Percentiles rank a stretch among this genome's conserved stretches.
These are phyloP conservation scores for Arachis hypogaea DNA, from an alignment of 306 rosid species.

Conservation along the genomic window DNA sequence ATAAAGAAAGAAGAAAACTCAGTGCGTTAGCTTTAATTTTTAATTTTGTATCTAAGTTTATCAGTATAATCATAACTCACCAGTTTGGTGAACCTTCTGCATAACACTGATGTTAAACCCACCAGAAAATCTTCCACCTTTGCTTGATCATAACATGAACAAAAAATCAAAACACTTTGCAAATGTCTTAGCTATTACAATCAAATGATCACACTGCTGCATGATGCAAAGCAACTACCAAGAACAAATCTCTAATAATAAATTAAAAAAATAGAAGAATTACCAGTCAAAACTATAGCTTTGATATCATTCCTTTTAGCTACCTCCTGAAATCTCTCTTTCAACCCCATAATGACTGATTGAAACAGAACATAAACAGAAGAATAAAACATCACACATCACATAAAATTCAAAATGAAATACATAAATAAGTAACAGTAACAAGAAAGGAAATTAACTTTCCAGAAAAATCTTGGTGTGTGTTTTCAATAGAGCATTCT, in stretches of 20 bases:
- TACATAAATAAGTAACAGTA: slow-evolving; percentile 2
- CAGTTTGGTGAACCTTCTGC: slow-evolving; percentile 80
- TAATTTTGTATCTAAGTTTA: not conserved
- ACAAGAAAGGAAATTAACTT: no score
- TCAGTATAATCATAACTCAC: slow-evolving; percentile 45
- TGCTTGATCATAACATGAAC: slow-evolving; percentile 54
- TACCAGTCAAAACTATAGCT: slow-evolving; percentile 93
- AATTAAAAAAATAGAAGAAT: not conserved
- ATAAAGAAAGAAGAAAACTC: slow-evolving; percentile 23
- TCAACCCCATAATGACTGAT: slow-evolving; percentile 67
- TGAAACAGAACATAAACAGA: slow-evolving; percentile 30
- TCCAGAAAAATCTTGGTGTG: no score
- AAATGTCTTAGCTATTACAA: slow-evolving; percentile 19
- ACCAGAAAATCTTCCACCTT: slow-evolving; percentile 86
- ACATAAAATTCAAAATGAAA: not conserved
- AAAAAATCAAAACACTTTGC: slow-evolving; percentile 16
- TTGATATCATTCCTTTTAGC: slow-evolving; percentile 76
- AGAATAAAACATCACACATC: not conserved
- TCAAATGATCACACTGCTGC: slow-evolving; percentile 14
- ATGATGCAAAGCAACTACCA: slow-evolving; percentile 26
- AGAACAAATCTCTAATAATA: not conserved
- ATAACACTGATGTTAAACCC: slow-evolving; percentile 95
- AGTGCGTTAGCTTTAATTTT: not conserved
- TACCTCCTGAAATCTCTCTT: slow-evolving; percentile 77
- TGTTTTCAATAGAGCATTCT: no score